A percentile compares a stretch with the other conserved stretches of the same genome.
phyloP scores from a whole-genome alignment of 345 rosid genomes.

The Camelina laxa region DNA sequence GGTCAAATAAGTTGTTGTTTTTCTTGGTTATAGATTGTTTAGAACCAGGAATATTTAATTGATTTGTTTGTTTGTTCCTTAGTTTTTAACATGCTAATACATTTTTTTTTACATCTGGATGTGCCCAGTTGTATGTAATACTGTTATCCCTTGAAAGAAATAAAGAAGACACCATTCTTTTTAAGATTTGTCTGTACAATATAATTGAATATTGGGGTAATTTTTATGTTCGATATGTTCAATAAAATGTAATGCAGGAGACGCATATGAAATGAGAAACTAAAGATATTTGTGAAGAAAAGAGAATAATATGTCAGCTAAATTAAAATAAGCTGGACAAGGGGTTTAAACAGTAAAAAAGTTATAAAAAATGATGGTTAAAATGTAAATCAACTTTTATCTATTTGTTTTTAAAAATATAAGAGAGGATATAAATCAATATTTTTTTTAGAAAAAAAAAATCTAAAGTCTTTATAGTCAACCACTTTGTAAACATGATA shows the following conservation, averaged over 20 bases:
- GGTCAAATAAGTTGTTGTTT: background rate
- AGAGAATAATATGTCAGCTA: too few species aligned
- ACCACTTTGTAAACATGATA: too few species aligned
- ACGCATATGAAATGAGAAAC: background rate
- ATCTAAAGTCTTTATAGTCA: too few species aligned
- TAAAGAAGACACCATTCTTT: constrained; percentile 12
- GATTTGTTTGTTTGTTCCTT: constrained; percentile 32
- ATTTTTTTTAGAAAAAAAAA: too few species aligned
- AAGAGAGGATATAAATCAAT: too few species aligned
- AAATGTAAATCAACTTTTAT: too few species aligned
- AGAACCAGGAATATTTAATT: constrained; percentile 34
- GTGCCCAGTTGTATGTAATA: constrained; percentile 11
- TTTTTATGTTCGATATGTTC: too few species aligned
- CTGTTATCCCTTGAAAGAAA: background rate
- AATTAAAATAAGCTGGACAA: too few species aligned
- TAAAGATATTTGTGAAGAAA: too few species aligned
- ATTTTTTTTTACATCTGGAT: constrained; percentile 24
- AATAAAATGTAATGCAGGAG: background rate
- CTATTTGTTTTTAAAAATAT: too few species aligned
- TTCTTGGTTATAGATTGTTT: background rate
- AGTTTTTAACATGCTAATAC: constrained; percentile 3
- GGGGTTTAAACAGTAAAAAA: too few species aligned
- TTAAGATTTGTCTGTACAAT: background rate
- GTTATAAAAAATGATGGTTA: too few species aligned
- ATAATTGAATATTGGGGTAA: background rate